A percentile compares a stretch with the other conserved stretches of the same genome.
Evolutionary conservation across 257 asterid species (phyloP).

Genomic region (Ophiorrhiza pumila): DNA sequence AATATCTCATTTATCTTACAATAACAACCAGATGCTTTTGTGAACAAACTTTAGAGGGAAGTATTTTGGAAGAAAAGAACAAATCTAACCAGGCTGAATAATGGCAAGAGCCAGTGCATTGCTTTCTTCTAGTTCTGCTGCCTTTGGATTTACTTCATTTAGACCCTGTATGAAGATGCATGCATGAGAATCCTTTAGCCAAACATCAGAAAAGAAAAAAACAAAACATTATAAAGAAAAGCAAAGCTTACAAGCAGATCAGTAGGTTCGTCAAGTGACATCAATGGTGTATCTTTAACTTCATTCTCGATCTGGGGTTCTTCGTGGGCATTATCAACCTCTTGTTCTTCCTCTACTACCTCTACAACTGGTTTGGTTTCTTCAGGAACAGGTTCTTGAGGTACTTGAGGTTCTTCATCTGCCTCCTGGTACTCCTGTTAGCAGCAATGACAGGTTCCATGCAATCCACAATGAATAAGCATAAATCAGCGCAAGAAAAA

Average conservation of each 20-base stretch:
- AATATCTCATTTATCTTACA: background rate
- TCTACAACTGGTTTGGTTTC: slow-evolving; percentile 34
- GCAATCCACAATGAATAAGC: background rate
- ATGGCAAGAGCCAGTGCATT: slow-evolving; percentile 83
- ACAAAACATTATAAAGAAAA: background rate
- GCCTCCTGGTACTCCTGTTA: slow-evolving; percentile 48
- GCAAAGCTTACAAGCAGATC: slow-evolving; percentile 58
- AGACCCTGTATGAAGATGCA: slow-evolving; percentile 44
- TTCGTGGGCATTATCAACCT: slow-evolving; percentile 21
- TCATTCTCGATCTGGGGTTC: slow-evolving; percentile 26
- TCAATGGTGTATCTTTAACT: slow-evolving; percentile 33
- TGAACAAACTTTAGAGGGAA: background rate
- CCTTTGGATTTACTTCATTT: slow-evolving; percentile 47
- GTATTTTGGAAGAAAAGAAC: background rate
- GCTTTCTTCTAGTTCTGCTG: slow-evolving; percentile 55
- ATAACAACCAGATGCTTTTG: background rate
- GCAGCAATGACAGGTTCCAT: slow-evolving; percentile 1
- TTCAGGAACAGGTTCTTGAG: slow-evolving; percentile 29
- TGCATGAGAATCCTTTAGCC: background rate
- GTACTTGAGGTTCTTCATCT: slow-evolving; percentile 38
- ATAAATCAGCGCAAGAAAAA: background rate
- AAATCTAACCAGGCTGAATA: slow-evolving; percentile 50
- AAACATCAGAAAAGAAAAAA: background rate
- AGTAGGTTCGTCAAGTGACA: slow-evolving; percentile 40
- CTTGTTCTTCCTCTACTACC: slow-evolving; percentile 31